These are phyloP conservation scores for Backusella tarrabulga DNA, from an alignment of 192 early-diverging fungal genomes.

Conservation along the genomic window DNA sequence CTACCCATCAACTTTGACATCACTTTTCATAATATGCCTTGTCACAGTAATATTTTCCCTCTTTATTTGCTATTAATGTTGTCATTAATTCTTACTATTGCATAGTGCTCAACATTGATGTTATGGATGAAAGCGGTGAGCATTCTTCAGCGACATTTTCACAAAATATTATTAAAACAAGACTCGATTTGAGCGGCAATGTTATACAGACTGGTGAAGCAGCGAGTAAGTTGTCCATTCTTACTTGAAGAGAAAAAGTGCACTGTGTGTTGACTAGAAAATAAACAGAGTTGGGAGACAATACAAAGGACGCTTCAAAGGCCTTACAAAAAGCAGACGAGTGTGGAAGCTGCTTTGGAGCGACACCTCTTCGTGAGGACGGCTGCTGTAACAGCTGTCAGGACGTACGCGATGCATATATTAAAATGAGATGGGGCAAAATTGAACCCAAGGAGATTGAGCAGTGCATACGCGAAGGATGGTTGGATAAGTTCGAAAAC, in stretches of 20 bases:
- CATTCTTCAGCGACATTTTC: conserved; percentile 71
- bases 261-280: neutral
- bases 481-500: conserved; percentile 64
- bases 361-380: conserved; percentile 46
- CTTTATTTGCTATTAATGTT: neutral
- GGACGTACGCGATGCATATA: conserved; percentile 86
- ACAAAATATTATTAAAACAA: conserved; percentile 80
- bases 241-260: neutral
- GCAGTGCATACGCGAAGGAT: conserved; percentile 91
- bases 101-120: conserved; percentile 85
- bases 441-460: conserved; percentile 71
- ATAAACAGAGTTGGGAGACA: conserved; percentile 54
- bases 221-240: conserved; percentile 39
- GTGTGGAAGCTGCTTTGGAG: conserved; percentile 93
- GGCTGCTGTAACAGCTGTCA: conserved; percentile 97
- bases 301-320: conserved; percentile 31
- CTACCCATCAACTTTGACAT: conserved; percentile 89
- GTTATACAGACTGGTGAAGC: conserved; percentile 58
- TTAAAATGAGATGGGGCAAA: conserved; percentile 81
- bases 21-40: conserved; percentile 89
- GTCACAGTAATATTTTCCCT: conserved; percentile 58
- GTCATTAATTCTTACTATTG: neutral
- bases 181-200: conserved; percentile 67
- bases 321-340: conserved; percentile 43
- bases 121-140: conserved; percentile 93